Base-by-base conservation (phyloP, 2,329 filamentous ascomycete species). In the Didymella sp. region DNA sequence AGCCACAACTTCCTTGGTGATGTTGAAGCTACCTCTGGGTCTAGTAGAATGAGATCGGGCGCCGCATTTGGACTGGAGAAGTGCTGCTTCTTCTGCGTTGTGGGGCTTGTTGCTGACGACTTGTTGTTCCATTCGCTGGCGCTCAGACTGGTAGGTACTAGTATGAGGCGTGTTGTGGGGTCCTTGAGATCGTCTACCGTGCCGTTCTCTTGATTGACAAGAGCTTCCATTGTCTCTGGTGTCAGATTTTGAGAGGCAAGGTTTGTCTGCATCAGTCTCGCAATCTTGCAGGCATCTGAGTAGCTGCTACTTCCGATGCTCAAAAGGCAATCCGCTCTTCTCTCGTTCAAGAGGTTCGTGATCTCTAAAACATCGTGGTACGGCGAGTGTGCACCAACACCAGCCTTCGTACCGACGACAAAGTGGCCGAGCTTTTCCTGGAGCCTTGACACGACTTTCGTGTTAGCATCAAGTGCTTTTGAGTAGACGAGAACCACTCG, bases 221-320 rank as follows among this genome's bases (percentile, higher is more conserved):
- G 35, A 21, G 35, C 54, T 45, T 69, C 67, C 61, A 71, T 69
- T 12, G 60, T 58, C 24, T 67, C 61, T 12, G 56, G 58, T 8
- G 59, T 65, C 19, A 68, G 51, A 9, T 56, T 51, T 4, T 51
- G 21, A 22, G 56, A 40, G 4, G 27, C 50, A 3, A 71, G 58
- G 25, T 65, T 68, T 2, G 61, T 35, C 1, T 63, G 58, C 58
- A 69, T 62, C 38, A 68, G 46, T 25, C 65, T 51, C n/a, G 60
- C 68, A 38, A 65, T 69, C 50, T 71, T 71, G 62, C 67, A 64
- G 31, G 68, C 67, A 40, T 71, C 68, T 8, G 67, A 69, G 48
- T 69, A 71, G 25, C 62, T 69, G 46, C 64, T 64, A 22, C 59
- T 63, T 22, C 68, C 66, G 28, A 71, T 59, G 37, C 62, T 68